phyloP scores from a whole-genome alignment of 768 basidiomycete genomes.

The Lentinula lateritia region DNA sequence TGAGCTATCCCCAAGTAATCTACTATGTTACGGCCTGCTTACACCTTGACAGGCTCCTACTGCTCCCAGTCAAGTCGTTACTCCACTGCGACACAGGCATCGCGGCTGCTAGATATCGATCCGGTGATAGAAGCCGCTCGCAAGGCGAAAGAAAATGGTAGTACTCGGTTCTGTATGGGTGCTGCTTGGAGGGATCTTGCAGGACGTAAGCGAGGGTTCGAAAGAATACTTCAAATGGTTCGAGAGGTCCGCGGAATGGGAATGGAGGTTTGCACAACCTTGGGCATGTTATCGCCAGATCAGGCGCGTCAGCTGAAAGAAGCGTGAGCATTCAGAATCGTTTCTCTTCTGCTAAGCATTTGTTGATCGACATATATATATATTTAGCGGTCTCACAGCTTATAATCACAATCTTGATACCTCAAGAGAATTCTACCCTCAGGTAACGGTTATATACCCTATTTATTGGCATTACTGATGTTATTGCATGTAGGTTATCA shows the following conservation, averaged over 20 bases:
- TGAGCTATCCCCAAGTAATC: constrained; percentile 29
- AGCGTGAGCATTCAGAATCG: constrained; percentile 50
- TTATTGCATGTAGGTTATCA: constrained; percentile 67
- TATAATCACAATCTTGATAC: constrained; percentile 99
- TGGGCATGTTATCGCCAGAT: constrained; percentile 93
- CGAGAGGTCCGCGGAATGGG: constrained; percentile 87
- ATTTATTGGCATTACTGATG: not conserved
- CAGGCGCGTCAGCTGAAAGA: constrained; percentile 90
- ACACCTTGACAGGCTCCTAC: constrained; percentile 66
- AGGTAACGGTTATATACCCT: constrained; percentile 34
- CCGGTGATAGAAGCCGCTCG: constrained; percentile 91
- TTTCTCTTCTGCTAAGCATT: constrained; percentile 4
- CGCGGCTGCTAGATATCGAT: constrained; percentile 80
- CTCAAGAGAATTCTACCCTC: constrained; percentile 92
- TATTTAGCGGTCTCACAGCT: constrained; percentile 78
- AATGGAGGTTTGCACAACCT: constrained; percentile 99
- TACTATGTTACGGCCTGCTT: not conserved
- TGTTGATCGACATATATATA: constrained; percentile 3
- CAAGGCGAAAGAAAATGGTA: constrained; percentile 93
- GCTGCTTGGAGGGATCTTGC: constrained; percentile 96
- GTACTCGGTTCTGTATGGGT: constrained; percentile 98
- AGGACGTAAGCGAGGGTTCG: constrained; percentile 90
- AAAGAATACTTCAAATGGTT: constrained; percentile 91
- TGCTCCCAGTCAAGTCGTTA: constrained; percentile 98
- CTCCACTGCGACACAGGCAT: constrained; percentile 83